Evolutionary conservation across 192 early-diverging fungal species (phyloP), one percentile per base, ranked within the genome.

Genomic region (Coemansia asiatica): DNA sequence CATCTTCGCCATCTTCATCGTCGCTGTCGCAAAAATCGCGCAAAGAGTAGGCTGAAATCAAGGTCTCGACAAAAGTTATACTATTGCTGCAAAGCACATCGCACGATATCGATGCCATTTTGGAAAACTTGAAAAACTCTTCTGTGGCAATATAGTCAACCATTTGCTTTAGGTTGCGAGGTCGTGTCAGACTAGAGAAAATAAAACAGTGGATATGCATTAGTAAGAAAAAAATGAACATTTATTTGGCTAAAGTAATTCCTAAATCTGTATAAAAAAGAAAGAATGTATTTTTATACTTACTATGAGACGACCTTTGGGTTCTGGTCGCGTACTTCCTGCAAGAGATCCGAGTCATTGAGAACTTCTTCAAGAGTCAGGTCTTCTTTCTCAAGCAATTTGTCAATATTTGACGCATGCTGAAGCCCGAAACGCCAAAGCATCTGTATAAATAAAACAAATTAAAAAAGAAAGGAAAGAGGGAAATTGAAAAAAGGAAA

Each of bases 251-350:
- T n/a, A n/a, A n/a, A n/a, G n/a, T n/a, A n/a, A n/a, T n/a, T n/a
- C n/a, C n/a, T n/a, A n/a, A n/a, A n/a, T n/a, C n/a, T n/a, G n/a
- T n/a, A n/a, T n/a, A n/a, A n/a, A n/a, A n/a, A n/a, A n/a, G n/a
- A 33, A 5, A 7, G 12, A 57, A 21, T 1, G 16, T 7, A 8
- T 60, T 23, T 3, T 36, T 31, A 26, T 35, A 67, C 79, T 76
- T 72, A 74, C 72, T 88, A 86, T 51, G 94, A 88, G 56, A 99
- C 83, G 19, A 99, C 86, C 77, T 92, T 94, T 40, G 90, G 83
- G 79, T 95, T 96, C 54, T 95, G 91, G 40, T 88, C 86, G 74
- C 96, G 95, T 71, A 91, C 89, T 87, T 99, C 95, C 81, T 97
- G 95, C 56, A 97, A 80, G 59, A 99, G 83, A 81, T 94, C 95